phyloP scores from a whole-genome alignment of 805 yeast species.

The Yamadazyma philogaea region DNA sequence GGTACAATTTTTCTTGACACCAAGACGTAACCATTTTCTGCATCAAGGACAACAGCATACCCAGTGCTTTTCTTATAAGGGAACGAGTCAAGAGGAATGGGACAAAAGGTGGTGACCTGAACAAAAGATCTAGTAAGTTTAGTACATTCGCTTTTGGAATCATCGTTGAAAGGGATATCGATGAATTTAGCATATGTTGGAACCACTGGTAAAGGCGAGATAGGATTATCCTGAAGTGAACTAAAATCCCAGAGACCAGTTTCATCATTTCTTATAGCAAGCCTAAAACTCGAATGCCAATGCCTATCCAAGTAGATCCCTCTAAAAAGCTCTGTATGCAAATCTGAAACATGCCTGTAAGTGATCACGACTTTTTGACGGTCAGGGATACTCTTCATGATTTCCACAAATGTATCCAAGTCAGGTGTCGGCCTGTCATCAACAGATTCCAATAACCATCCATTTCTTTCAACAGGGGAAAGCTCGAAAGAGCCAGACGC shows the following conservation, averaged over 20 bases:
- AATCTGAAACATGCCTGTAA: constrained; percentile 75
- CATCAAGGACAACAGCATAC: constrained; percentile 79
- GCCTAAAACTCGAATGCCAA: constrained; percentile 70
- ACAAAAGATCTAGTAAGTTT: constrained; percentile 67
- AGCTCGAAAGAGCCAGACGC: constrained; percentile 75
- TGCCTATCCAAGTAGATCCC: constrained; percentile 77
- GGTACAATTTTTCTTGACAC: constrained; percentile 79
- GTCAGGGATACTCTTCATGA: constrained; percentile 77
- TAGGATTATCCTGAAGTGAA: constrained; percentile 55
- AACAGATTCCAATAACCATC: constrained; percentile 79
- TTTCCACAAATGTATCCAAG: constrained; percentile 71
- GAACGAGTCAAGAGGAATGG: constrained; percentile 73
- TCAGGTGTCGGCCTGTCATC: constrained; percentile 75
- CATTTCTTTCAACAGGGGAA: constrained; percentile 55
- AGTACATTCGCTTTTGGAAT: constrained; percentile 43
- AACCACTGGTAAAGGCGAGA: constrained; percentile 48
- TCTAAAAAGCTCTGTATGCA: constrained; percentile 69
- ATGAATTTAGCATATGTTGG: constrained; percentile 69
- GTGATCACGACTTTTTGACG: constrained; percentile 64
- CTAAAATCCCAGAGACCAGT: constrained; percentile 58
- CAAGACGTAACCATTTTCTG: constrained; percentile 72
- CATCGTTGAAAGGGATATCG: constrained; percentile 60
- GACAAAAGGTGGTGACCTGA: constrained; percentile 59
- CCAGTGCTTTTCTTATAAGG: constrained; percentile 59
- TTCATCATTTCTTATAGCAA: constrained; percentile 59